These are phyloP conservation scores for Fragaria iinumae DNA, from an alignment of 306 rosid species.

Conservation along the genomic window DNA sequence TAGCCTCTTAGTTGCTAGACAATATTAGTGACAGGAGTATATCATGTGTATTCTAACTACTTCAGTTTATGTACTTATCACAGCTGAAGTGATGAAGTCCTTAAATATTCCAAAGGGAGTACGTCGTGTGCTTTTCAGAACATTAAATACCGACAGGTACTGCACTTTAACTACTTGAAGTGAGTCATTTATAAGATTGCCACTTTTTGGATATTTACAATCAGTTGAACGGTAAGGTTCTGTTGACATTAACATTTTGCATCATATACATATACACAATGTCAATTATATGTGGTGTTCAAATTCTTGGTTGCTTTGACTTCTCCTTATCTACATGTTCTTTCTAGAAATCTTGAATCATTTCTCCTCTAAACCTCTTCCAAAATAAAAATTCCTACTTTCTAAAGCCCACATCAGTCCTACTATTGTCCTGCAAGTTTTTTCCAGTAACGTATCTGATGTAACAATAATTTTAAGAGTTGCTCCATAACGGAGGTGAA, in stretches of 20 bases:
- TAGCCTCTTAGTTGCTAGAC: not conserved
- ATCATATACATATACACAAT: not conserved
- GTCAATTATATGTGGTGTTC: not conserved
- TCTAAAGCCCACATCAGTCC: not conserved
- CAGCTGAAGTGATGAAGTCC: conserved; percentile 93
- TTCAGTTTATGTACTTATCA: not conserved
- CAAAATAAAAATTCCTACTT: not conserved
- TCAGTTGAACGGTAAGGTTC: not conserved
- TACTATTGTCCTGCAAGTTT: not conserved
- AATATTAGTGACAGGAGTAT: not conserved
- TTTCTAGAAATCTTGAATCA: not conserved
- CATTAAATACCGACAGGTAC: conserved; percentile 73
- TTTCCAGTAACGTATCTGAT: not conserved
- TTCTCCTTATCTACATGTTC: not conserved
- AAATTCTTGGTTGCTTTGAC: not conserved
- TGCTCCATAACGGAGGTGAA: not conserved
- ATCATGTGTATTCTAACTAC: not conserved
- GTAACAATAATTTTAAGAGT: not conserved
- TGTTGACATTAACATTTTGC: not conserved
- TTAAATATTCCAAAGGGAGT: conserved; percentile 69
- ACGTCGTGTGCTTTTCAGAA: conserved; percentile 79
- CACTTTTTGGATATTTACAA: not conserved
- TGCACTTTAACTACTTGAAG: not conserved
- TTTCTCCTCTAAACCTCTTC: not conserved
- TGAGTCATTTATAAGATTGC: not conserved